A percentile compares a stretch with the other conserved stretches of the same genome.
phyloP scores from a whole-genome alignment of 768 basidiomycete species.

The Arthromyces matolae region DNA sequence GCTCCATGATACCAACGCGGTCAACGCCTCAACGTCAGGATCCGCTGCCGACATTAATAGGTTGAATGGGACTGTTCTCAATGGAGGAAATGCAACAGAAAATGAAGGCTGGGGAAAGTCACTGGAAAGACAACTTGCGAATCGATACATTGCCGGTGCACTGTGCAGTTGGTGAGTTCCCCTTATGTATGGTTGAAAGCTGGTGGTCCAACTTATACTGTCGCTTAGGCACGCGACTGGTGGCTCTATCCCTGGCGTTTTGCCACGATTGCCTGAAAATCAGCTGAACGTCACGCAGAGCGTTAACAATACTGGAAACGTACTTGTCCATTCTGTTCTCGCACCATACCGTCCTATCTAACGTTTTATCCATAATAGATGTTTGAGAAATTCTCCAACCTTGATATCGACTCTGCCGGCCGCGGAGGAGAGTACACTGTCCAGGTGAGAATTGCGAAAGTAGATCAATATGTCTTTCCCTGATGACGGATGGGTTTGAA shows the following conservation, averaged over 20 bases:
- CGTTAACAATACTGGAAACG: slow-evolving; percentile 67
- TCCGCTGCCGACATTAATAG: slow-evolving; percentile 58
- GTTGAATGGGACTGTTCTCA: slow-evolving; percentile 51
- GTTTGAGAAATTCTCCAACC: slow-evolving; percentile 84
- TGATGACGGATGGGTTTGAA: not conserved
- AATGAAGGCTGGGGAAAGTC: slow-evolving; percentile 65
- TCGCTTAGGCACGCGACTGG: slow-evolving; percentile 75
- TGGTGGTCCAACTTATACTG: not conserved
- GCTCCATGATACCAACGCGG: slow-evolving; percentile 26
- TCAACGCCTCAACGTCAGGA: slow-evolving; percentile 51
- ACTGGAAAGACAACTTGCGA: slow-evolving; percentile 71
- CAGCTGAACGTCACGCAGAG: slow-evolving; percentile 71
- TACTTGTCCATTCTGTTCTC: slow-evolving; percentile 34
- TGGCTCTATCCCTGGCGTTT: slow-evolving; percentile 68
- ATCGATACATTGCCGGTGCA: slow-evolving; percentile 78
- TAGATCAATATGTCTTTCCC: slow-evolving; percentile 4
- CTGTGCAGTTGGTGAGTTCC: slow-evolving; percentile 81
- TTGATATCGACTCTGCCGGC: slow-evolving; percentile 77
- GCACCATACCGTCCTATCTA: slow-evolving; percentile 1
- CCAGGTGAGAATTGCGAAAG: slow-evolving; percentile 47
- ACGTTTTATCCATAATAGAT: slow-evolving; percentile 43
- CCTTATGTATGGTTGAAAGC: not conserved
- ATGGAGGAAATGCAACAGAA: slow-evolving; percentile 58
- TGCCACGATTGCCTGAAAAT: slow-evolving; percentile 64
- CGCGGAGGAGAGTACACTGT: slow-evolving; percentile 87